These are phyloP conservation scores for Amanita brunnescens DNA, from an alignment of 768 basidiomycete species.

Conservation along the genomic window DNA sequence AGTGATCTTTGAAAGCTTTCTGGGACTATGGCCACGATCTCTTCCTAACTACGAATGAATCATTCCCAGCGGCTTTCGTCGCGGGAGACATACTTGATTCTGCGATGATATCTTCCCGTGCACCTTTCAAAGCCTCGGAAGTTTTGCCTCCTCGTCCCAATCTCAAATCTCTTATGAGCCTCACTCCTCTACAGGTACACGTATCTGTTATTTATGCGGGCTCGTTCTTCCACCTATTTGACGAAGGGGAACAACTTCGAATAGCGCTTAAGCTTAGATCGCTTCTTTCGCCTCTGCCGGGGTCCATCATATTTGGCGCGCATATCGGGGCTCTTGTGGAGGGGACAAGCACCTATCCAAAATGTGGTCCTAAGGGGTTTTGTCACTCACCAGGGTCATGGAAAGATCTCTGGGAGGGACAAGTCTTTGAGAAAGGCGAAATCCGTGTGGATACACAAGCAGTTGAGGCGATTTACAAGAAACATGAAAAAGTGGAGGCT, in stretches of 20 bases:
- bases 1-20: conserved; percentile 28
- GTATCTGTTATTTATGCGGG: conserved; percentile 37
- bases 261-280: conserved; percentile 21
- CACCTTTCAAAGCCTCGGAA: neutral
- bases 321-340: conserved; percentile 28
- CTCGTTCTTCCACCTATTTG: conserved; percentile 29
- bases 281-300: conserved; percentile 24
- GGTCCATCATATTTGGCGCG: conserved; percentile 26
- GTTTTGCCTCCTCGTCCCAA: conserved; percentile 2
- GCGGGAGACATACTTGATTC: conserved; percentile 47
- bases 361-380: conserved; percentile 18
- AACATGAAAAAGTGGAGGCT: conserved; percentile 4
- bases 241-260: conserved; percentile 21
- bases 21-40: conserved; percentile 57
- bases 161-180: conserved; percentile 13
- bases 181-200: conserved; percentile 28
- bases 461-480: conserved; percentile 23
- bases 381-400: conserved; percentile 30
- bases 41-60: conserved; percentile 40
- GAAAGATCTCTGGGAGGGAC: conserved; percentile 24
- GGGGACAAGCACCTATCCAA: conserved; percentile 14
- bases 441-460: conserved; percentile 19
- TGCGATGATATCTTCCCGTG: conserved; percentile 26
- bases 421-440: conserved; percentile 22
- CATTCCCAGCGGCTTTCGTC: conserved; percentile 50